Evolutionary conservation across 1,284 basidiomycete genomes (phyloP).

Genomic region (Amylostereum areolatum): DNA sequence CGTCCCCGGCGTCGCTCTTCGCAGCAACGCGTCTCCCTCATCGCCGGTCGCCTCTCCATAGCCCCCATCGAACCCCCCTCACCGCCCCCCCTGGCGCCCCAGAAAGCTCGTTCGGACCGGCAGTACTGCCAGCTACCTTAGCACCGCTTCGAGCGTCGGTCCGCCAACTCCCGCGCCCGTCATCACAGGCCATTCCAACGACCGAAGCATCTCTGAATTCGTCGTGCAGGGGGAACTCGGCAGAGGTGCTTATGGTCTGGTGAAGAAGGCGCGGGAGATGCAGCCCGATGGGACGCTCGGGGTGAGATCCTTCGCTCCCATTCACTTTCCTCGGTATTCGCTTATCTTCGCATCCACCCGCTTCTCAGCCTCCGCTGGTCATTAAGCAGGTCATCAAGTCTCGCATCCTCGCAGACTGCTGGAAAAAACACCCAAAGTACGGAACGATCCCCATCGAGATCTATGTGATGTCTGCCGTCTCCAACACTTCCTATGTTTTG

Average conservation of each 20-base stretch:
- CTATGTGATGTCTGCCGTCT: slow-evolving; percentile 92
- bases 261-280: slow-evolving; percentile 85
- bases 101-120: slow-evolving; percentile 55
- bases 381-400: slow-evolving; percentile 99
- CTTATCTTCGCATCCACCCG: slow-evolving; percentile 10
- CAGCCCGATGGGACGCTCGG: slow-evolving; percentile 72
- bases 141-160: slow-evolving; percentile 51
- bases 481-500: slow-evolving; percentile 67
- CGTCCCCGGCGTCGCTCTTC: slow-evolving; percentile 70
- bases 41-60: slow-evolving; percentile 73
- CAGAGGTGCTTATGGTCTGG: slow-evolving; percentile 94
- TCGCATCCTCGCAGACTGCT: slow-evolving; percentile 96
- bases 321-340: slow-evolving; percentile 1
- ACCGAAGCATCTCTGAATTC: slow-evolving; percentile 70
- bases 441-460: slow-evolving; percentile 99
- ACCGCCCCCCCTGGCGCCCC: slow-evolving; percentile 47
- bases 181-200: slow-evolving; percentile 45
- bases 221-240: slow-evolving; percentile 85
- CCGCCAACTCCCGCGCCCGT: slow-evolving; percentile 48
- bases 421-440: slow-evolving; percentile 93
- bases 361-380: slow-evolving; percentile 71
- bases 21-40: slow-evolving; percentile 74
- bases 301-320: slow-evolving; percentile 43
- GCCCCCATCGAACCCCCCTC: slow-evolving; percentile 65
- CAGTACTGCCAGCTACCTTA: slow-evolving; percentile 57